Evolutionary conservation across 1,284 basidiomycete genomes (phyloP).

Genomic region (Coniferiporia sulphurascens): DNA sequence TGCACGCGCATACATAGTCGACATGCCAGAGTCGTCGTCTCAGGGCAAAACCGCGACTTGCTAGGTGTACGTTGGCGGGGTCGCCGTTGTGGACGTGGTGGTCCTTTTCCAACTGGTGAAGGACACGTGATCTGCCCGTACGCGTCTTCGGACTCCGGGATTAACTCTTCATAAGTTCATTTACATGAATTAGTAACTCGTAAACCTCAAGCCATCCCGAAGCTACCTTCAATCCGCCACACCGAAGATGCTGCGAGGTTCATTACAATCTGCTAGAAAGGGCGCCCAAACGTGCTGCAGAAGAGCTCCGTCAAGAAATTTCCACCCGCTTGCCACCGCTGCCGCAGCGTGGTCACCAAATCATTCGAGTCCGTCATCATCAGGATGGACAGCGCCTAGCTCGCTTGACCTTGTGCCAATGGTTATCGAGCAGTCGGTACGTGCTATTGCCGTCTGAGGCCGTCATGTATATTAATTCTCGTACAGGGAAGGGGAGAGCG

Average conservation of each 20-base stretch:
- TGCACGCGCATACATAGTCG: slow-evolving; percentile 12
- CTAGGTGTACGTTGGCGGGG: not conserved
- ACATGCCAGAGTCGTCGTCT: not conserved
- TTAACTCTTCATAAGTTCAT: too few species aligned
- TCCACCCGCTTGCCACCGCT: not conserved
- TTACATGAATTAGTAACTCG: too few species aligned
- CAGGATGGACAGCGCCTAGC: slow-evolving; percentile 14
- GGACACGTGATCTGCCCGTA: not conserved
- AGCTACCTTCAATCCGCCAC: not conserved
- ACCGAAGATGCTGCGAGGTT: not conserved
- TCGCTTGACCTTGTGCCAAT: slow-evolving; percentile 67
- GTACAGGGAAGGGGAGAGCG: slow-evolving; percentile 83
- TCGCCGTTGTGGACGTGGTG: slow-evolving; percentile 14
- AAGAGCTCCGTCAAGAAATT: slow-evolving; percentile 1
- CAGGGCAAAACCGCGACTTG: not conserved
- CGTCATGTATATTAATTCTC: not conserved
- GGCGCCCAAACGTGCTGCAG: not conserved
- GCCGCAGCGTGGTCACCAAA: not conserved
- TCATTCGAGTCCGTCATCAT: not conserved
- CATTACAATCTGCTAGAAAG: not conserved
- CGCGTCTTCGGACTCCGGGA: too few species aligned
- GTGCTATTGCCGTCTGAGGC: slow-evolving; percentile 22
- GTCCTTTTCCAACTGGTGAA: not conserved
- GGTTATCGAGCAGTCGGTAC: slow-evolving; percentile 88
- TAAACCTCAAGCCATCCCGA: too few species aligned